Evolutionary conservation across 164 flowering plant species (phyloP).

Genomic region (Liquidambar formosana): DNA sequence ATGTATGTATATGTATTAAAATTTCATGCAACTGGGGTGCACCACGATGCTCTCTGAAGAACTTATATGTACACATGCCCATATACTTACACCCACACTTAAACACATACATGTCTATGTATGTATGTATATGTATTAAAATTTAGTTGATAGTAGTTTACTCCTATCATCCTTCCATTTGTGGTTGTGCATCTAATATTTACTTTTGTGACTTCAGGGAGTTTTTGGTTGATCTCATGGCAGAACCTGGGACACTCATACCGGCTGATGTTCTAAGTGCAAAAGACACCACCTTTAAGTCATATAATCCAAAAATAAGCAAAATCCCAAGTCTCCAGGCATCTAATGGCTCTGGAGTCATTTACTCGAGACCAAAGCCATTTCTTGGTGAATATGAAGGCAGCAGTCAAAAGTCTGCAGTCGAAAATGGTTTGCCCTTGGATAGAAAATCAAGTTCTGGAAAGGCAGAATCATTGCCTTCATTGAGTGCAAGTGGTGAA

Average conservation of each 20-base stretch:
- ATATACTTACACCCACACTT: too few species aligned
- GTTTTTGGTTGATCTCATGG: slow-evolving; percentile 98
- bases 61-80: too few species aligned
- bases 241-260: slow-evolving; percentile 94
- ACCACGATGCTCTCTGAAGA: too few species aligned
- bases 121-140: background rate
- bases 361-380: slow-evolving; percentile 29
- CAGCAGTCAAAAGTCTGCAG: slow-evolving; percentile 30
- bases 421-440: slow-evolving; percentile 19
- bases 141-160: background rate
- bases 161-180: background rate
- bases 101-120: too few species aligned
- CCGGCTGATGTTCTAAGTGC: slow-evolving; percentile 78
- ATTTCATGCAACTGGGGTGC: too few species aligned
- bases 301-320: slow-evolving; percentile 41
- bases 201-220: slow-evolving; percentile 61
- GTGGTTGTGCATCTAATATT: slow-evolving; percentile 23
- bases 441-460: slow-evolving; percentile 32
- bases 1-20: too few species aligned
- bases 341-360: slow-evolving; percentile 32
- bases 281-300: slow-evolving; percentile 50
- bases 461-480: slow-evolving; percentile 36
- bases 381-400: slow-evolving; percentile 28
- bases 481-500: slow-evolving; percentile 34
- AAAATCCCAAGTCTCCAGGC: slow-evolving; percentile 36